phyloP scores from a whole-genome alignment of 1,139 yeast genomes.

The Entelexis paramagnoliae region DNA sequence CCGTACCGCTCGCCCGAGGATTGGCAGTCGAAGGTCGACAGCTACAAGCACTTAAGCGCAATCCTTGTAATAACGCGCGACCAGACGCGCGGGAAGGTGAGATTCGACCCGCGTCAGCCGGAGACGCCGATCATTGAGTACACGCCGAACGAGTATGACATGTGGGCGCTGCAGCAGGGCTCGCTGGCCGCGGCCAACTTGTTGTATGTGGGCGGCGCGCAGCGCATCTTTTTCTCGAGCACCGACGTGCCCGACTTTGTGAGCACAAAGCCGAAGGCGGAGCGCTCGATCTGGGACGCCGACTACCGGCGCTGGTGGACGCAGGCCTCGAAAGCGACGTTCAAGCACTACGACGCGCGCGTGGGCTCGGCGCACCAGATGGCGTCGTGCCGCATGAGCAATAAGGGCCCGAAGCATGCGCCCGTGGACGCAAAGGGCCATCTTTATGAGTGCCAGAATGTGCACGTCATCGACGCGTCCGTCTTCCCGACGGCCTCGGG shows the following conservation, averaged over 20 bases:
- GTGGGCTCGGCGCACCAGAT: constrained; percentile 54
- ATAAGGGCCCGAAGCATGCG: constrained; percentile 39
- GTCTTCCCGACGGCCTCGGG: constrained; percentile 52
- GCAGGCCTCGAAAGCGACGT: constrained; percentile 28
- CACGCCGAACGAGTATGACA: constrained; percentile 37
- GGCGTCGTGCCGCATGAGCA: constrained; percentile 49
- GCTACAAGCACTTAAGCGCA: constrained; percentile 38
- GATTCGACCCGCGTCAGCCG: constrained; percentile 33
- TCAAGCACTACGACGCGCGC: constrained; percentile 32
- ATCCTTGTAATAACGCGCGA: constrained; percentile 45
- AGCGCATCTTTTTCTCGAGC: constrained; percentile 38
- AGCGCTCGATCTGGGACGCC: constrained; percentile 37
- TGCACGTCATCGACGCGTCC: constrained; percentile 50
- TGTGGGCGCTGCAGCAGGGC: constrained; percentile 38
- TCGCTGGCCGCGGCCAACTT: constrained; percentile 40
- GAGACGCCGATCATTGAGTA: constrained; percentile 38
- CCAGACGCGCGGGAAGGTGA: constrained; percentile 37
- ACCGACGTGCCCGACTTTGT: constrained; percentile 36
- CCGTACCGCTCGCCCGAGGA: constrained; percentile 41
- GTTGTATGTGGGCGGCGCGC: constrained; percentile 45
- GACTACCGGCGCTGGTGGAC: constrained; percentile 43
- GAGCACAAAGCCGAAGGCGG: constrained; percentile 36
- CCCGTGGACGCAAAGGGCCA: constrained; percentile 44
- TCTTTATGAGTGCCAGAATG: constrained; percentile 44
- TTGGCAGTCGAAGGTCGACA: constrained; percentile 34